Conservation (phyloP, 106 monocot species). For the Chionographis japonica region DNA sequence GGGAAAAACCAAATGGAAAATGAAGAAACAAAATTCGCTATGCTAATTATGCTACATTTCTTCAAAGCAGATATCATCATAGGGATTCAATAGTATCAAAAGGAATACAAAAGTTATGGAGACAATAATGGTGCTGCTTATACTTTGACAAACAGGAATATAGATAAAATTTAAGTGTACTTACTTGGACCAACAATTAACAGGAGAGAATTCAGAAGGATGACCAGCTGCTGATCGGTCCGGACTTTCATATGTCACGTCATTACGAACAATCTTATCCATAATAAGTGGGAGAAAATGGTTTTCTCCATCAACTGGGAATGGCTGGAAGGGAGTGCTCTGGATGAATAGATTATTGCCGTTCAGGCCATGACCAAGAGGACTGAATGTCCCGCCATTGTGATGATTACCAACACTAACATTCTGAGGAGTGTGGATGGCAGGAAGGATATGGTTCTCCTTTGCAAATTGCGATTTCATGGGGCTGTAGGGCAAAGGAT, state of each 20-base stretch:
- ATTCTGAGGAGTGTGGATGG: slow-evolving; percentile 12
- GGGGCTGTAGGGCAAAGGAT: slow-evolving; percentile 18
- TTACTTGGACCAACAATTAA: slow-evolving; percentile 76
- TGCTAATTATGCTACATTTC: not conserved
- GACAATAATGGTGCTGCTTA: too few relatives aligned
- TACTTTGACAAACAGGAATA: not conserved
- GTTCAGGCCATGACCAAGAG: slow-evolving; percentile 22
- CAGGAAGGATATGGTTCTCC: slow-evolving; percentile 18
- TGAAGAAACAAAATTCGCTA: not conserved
- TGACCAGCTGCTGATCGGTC: slow-evolving; percentile 24
- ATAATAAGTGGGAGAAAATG: slow-evolving; percentile 40
- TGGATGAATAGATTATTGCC: slow-evolving; percentile 28
- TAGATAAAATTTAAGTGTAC: slow-evolving; percentile 8
- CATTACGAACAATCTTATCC: slow-evolving; percentile 26
- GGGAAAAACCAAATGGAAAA: too few relatives aligned
- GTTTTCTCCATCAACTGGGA: slow-evolving; percentile 29
- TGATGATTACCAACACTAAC: slow-evolving; percentile 13
- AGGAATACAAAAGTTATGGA: not conserved
- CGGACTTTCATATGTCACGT: slow-evolving; percentile 17
- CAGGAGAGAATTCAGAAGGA: slow-evolving; percentile 30
- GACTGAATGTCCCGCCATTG: slow-evolving; percentile 29
- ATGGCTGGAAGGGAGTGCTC: slow-evolving; percentile 32
- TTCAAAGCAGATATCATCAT: not conserved
- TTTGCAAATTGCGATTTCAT: slow-evolving; percentile 20
- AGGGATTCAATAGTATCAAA: not conserved